A percentile compares a stretch with the other conserved stretches of the same genome.
phyloP scores from a whole-genome alignment of 139 green algal genomes.

The Chlorella sp. region DNA sequence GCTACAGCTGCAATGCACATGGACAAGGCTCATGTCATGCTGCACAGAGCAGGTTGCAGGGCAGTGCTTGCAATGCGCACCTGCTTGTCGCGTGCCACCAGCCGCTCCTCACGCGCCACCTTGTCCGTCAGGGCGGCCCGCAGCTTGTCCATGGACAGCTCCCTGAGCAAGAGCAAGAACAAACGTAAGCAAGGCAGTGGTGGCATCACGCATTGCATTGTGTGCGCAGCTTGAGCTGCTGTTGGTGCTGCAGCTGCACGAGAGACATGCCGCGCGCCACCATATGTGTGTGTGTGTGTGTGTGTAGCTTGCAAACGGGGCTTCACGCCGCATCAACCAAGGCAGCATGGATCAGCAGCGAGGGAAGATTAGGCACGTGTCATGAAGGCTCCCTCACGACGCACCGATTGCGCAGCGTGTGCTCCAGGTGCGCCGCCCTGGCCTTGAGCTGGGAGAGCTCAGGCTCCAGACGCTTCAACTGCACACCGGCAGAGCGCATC shows the following conservation, averaged over 20 bases:
- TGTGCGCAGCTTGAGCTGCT: background rate
- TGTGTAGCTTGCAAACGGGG: too few relatives aligned
- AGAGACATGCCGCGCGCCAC: background rate
- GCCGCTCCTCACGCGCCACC: slow-evolving; percentile 52
- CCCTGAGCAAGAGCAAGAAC: slow-evolving; percentile 25
- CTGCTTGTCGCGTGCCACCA: slow-evolving; percentile 45
- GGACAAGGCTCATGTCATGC: too few relatives aligned
- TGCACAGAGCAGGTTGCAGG: background rate
- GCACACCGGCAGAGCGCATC: background rate
- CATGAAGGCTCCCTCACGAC: too few relatives aligned
- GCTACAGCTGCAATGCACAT: too few relatives aligned
- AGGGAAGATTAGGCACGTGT: too few relatives aligned
- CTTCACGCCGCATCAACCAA: too few relatives aligned
- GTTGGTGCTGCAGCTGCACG: background rate
- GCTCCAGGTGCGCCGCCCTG: slow-evolving; percentile 4
- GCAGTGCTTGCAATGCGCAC: too few relatives aligned
- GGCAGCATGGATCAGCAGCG: too few relatives aligned
- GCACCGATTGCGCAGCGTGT: slow-evolving; percentile 7
- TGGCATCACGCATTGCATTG: background rate
- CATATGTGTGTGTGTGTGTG: background rate
- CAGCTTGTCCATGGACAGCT: slow-evolving; percentile 42
- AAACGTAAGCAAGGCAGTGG: background rate
- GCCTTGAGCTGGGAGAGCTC: background rate
- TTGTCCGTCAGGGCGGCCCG: slow-evolving; percentile 35
- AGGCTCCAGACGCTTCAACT: background rate